Evolutionary conservation across 2,329 filamentous ascomycete genomes (phyloP).

Genomic region (Microdochium nivale): DNA sequence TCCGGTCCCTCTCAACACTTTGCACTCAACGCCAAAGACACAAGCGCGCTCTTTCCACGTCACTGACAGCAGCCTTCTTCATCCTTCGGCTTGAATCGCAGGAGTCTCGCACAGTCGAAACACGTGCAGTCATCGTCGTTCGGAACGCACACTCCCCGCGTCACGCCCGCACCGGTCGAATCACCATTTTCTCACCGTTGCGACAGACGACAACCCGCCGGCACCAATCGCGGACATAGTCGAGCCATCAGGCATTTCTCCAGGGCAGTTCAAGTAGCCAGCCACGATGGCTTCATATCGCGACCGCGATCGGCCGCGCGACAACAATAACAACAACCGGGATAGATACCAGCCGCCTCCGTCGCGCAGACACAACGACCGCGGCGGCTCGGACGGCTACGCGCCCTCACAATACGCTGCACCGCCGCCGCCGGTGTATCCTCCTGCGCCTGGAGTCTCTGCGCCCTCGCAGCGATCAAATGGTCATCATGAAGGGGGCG

Average conservation of each 20-base stretch:
- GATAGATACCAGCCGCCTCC: not conserved
- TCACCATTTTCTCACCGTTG: no score
- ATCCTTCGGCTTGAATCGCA: no score
- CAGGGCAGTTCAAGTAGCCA: not conserved
- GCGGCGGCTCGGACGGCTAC: not conserved
- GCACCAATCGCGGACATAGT: not conserved
- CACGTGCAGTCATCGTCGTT: no score
- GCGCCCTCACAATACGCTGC: not conserved
- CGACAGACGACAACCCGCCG: no score
- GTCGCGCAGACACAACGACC: not conserved
- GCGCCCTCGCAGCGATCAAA: slow-evolving; percentile 9
- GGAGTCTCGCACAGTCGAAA: no score
- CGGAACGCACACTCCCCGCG: no score
- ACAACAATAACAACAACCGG: not conserved
- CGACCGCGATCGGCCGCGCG: not conserved
- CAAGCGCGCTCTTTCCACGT: not conserved
- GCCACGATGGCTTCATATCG: not conserved
- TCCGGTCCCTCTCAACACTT: not conserved
- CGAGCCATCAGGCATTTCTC: not conserved
- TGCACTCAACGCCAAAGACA: not conserved
- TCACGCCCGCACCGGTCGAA: no score
- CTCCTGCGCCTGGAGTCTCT: not conserved
- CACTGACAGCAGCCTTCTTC: no score
- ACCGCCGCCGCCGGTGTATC: not conserved
- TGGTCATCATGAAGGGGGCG: slow-evolving; percentile 4